Conservation (phyloP, 2,329 filamentous ascomycete species). For the Penicillium oxalicum region DNA sequence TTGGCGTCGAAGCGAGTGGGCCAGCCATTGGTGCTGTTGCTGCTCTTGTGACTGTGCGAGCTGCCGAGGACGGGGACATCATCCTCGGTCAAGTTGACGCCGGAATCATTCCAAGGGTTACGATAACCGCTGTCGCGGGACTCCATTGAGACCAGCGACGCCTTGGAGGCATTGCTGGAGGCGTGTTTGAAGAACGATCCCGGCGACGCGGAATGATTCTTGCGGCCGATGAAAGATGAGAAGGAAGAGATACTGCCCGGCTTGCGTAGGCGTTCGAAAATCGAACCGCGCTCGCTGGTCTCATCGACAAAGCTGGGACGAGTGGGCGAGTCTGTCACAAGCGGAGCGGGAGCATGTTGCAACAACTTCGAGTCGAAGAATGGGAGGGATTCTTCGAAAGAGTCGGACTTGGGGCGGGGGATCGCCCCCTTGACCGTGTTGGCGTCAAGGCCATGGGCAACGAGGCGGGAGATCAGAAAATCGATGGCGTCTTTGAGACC, state of each 20-base stretch:
- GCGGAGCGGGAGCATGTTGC: slow-evolving; percentile 77
- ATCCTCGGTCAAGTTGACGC: slow-evolving; percentile 87
- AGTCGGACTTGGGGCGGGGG: slow-evolving; percentile 95
- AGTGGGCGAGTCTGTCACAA: slow-evolving; percentile 81
- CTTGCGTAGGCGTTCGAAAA: slow-evolving; percentile 91
- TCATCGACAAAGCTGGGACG: slow-evolving; percentile 79
- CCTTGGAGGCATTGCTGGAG: slow-evolving; percentile 83
- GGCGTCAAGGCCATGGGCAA: slow-evolving; percentile 81
- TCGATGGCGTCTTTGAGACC: slow-evolving; percentile 94
- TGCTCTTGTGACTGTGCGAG: slow-evolving; percentile 59
- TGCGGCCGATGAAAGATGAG: slow-evolving; percentile 92
- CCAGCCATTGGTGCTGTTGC: slow-evolving; percentile 52
- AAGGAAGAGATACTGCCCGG: slow-evolving; percentile 91
- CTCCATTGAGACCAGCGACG: slow-evolving; percentile 91
- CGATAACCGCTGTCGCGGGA: slow-evolving; percentile 91
- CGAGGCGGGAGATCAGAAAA: slow-evolving; percentile 78
- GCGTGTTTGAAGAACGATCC: slow-evolving; percentile 89
- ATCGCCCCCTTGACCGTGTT: slow-evolving; percentile 89
- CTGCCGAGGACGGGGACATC: slow-evolving; percentile 53
- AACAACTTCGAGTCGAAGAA: slow-evolving; percentile 97
- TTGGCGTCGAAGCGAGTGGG: slow-evolving; percentile 54
- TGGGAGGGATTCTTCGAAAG: slow-evolving; percentile 92
- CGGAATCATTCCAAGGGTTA: slow-evolving; percentile 97
- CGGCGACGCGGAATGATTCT: slow-evolving; percentile 84
- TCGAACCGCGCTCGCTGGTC: slow-evolving; percentile 68